Evolutionary conservation across 441 rosid species (phyloP).

Genomic region (Gossypium laxum): DNA sequence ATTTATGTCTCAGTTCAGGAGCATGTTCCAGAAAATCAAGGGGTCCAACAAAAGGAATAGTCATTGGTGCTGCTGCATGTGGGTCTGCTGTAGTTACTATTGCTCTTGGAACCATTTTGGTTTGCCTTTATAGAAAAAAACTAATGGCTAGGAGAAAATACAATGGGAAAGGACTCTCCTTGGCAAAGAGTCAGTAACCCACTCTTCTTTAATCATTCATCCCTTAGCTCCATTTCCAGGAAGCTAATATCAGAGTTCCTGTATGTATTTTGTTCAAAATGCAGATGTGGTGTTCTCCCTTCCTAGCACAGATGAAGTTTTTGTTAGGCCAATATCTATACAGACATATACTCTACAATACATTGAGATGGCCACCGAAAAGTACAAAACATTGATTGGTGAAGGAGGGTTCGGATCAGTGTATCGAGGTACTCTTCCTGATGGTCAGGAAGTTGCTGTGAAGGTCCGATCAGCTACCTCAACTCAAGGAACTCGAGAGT

Average conservation of each 20-base stretch:
- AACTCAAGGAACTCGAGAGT: conserved; percentile 65
- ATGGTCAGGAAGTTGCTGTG: conserved; percentile 68
- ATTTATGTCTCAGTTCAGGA: conserved; percentile 35
- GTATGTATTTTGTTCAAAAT: conserved; percentile 4
- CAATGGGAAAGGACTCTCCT: conserved; percentile 21
- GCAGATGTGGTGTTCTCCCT: conserved; percentile 52
- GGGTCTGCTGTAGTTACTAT: conserved; percentile 35
- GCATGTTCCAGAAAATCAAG: conserved; percentile 23
- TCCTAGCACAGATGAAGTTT: conserved; percentile 30
- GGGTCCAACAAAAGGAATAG: conserved; percentile 19
- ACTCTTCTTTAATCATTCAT: background rate
- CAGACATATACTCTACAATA: conserved; percentile 33
- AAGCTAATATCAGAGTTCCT: background rate
- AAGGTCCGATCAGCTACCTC: conserved; percentile 73
- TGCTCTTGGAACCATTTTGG: conserved; percentile 28
- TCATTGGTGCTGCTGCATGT: conserved; percentile 32
- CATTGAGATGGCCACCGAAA: conserved; percentile 43
- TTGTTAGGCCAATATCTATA: conserved; percentile 39
- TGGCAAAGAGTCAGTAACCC: conserved; percentile 45
- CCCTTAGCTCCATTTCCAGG: background rate
- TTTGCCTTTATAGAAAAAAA: conserved; percentile 27
- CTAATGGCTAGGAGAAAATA: conserved; percentile 16
- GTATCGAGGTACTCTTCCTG: conserved; percentile 47
- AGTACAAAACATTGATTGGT: conserved; percentile 51
- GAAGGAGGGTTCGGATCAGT: conserved; percentile 78